These are phyloP conservation scores for Microstegium vimineum DNA, from an alignment of 176 grass and related monocot genomes.

Conservation along the genomic window DNA sequence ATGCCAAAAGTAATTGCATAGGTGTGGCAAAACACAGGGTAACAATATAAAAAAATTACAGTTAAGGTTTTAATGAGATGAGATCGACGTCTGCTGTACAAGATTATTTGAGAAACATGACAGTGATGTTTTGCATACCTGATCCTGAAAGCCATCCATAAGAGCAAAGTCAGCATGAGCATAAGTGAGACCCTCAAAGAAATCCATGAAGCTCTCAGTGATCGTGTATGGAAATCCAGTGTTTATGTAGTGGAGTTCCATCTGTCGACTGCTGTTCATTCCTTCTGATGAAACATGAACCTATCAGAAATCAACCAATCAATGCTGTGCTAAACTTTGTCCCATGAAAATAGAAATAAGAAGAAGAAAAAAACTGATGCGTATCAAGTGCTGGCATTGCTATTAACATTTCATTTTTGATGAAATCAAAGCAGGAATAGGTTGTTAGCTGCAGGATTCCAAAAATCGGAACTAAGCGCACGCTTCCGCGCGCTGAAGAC, in stretches of 20 bases:
- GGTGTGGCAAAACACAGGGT: not conserved
- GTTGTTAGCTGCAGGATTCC: too few relatives aligned
- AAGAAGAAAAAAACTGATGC: not conserved
- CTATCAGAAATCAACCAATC: constrained; percentile 27
- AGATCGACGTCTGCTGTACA: not conserved
- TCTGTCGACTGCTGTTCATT: constrained; percentile 67
- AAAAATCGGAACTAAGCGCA: too few relatives aligned
- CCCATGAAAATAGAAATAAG: not conserved
- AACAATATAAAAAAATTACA: not conserved
- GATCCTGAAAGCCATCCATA: constrained; percentile 76
- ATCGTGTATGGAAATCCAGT: constrained; percentile 86
- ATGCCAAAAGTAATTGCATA: not conserved
- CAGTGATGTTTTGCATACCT: constrained; percentile 36
- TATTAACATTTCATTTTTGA: not conserved
- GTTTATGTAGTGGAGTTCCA: constrained; percentile 97
- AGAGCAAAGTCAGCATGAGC: constrained; percentile 78
- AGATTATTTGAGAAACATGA: constrained; percentile 16
- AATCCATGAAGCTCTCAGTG: constrained; percentile 96
- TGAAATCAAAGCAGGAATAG: not conserved
- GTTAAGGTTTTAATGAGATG: not conserved
- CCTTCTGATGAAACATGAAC: constrained; percentile 34
- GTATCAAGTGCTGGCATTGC: not conserved
- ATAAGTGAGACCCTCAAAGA: constrained; percentile 92
- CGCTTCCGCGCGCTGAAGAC: too few relatives aligned
- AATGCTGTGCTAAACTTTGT: not conserved